Percentiles rank a stretch among this genome's conserved stretches.
phyloP scores from a whole-genome alignment of 805 yeast genomes.

The Metschnikowia dekortorum region DNA sequence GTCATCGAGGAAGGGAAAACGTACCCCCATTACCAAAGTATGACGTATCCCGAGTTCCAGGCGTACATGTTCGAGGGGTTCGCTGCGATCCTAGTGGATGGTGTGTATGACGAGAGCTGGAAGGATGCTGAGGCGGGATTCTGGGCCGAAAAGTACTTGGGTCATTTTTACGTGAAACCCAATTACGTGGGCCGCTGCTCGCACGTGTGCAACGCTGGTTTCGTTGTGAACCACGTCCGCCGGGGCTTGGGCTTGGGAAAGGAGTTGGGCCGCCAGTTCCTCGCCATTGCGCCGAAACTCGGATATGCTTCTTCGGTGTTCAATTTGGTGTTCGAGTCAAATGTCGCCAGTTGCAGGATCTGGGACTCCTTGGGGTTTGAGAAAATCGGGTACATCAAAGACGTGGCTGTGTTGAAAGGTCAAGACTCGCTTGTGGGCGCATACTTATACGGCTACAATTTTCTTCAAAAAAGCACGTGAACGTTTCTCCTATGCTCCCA shows the following conservation, averaged over 20 bases:
- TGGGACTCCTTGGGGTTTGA: constrained; percentile 87
- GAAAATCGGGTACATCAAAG: constrained; percentile 66
- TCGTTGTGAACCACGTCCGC: constrained; percentile 54
- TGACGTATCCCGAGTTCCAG: constrained; percentile 48
- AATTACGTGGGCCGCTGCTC: constrained; percentile 82
- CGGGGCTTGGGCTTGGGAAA: constrained; percentile 72
- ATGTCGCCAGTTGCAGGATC: constrained; percentile 65
- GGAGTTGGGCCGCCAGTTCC: constrained; percentile 62
- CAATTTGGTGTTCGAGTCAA: constrained; percentile 81
- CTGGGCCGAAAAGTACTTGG: constrained; percentile 53
- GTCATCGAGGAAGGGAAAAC: constrained; percentile 73
- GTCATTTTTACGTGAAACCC: constrained; percentile 80
- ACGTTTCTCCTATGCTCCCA: too few species aligned
- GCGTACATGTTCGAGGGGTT: constrained; percentile 66
- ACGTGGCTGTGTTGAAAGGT: constrained; percentile 73
- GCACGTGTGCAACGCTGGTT: constrained; percentile 86
- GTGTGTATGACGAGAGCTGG: constrained; percentile 18
- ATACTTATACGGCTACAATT: constrained; percentile 65
- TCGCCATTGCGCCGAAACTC: constrained; percentile 67
- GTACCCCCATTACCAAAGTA: constrained; percentile 53
- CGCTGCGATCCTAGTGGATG: constrained; percentile 55
- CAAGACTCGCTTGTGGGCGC: constrained; percentile 66
- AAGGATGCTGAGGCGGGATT: constrained; percentile 36
- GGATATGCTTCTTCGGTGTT: constrained; percentile 83
- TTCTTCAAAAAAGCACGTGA: constrained; percentile 17